These are phyloP conservation scores for Sordariomycetes sp. DNA, from an alignment of 2,329 filamentous ascomycete species.

Conservation along the genomic window DNA sequence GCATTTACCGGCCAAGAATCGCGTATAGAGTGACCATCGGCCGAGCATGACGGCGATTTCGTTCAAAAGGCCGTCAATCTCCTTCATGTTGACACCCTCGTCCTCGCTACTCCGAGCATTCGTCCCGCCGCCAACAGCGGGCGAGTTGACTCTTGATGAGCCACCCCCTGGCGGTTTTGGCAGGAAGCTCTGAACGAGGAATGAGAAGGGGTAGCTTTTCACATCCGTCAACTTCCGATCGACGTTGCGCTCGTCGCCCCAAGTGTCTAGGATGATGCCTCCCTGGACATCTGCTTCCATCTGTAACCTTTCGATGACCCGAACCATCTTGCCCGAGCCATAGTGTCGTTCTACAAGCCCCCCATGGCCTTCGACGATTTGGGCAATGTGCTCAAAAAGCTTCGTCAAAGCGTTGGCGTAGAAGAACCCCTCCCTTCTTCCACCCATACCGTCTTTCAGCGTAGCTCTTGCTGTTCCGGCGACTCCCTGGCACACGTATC, in stretches of 20 bases:
- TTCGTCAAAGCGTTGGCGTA: conserved; percentile 86
- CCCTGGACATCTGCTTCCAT: conserved; percentile 94
- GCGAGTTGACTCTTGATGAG: conserved; percentile 66
- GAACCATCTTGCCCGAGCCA: conserved; percentile 84
- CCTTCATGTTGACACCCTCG: conserved; percentile 92
- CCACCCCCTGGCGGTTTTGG: conserved; percentile 56
- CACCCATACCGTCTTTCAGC: conserved; percentile 57
- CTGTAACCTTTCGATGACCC: conserved; percentile 86
- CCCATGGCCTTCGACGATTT: conserved; percentile 89
- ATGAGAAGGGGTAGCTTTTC: conserved; percentile 96
- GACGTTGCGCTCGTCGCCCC: conserved; percentile 80
- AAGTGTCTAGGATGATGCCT: conserved; percentile 90
- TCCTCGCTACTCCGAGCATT: conserved; percentile 65
- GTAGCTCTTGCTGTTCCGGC: conserved; percentile 74
- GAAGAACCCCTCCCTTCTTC: conserved; percentile 68
- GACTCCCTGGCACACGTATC: conserved; percentile 93
- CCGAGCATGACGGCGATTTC: conserved; percentile 90
- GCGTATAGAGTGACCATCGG: conserved; percentile 84
- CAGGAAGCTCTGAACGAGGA: conserved; percentile 89
- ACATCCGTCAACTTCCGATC: conserved; percentile 86
- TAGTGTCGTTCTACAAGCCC: conserved; percentile 90
- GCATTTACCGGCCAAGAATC: conserved; percentile 82
- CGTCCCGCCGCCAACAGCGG: conserved; percentile 48
- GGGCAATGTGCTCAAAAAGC: conserved; percentile 93
- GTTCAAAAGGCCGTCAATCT: conserved; percentile 77